Evolutionary conservation across 2,329 filamentous ascomycete species (phyloP), one percentile per base, ranked within the genome.

Genomic region (Colletotrichum acutatum): DNA sequence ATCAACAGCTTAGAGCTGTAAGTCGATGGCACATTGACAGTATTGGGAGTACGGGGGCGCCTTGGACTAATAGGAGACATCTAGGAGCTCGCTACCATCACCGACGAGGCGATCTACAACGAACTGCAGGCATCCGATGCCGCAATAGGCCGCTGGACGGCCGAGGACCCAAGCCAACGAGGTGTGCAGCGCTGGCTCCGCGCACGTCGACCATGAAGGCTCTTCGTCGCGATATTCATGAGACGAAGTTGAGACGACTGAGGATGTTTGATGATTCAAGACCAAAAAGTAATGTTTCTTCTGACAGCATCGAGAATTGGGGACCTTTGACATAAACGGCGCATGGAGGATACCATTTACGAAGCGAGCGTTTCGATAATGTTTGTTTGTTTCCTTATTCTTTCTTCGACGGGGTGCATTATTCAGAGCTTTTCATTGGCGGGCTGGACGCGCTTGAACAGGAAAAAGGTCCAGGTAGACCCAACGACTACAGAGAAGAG

Each of bases 151-250:
- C 89, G 90, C 82, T 92, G 90, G 90, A 90, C 86, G 76, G 85
- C 82, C 75, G 90, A 92, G 78, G 90, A 92, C 78, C 90, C 90
- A 2, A 89, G 86, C 75, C 82, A 91, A 65, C 84, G 87, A 66
- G 83, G 85, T 61, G 87, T 92, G 71, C 85, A 88, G 78, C 86
- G 89, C 80, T 92, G 90, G 90, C 80, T 92, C 65, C 85, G 87
- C 68, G 83, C 84, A 66, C 82, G 84, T 66, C 81, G 78, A 56
- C 71, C 66, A 3, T 71, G 11, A 71, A n/a, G 37, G n/a, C 52
- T 59, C 56, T 57, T 22, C 8, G 16, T 22, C 34, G 24, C n/a
- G 8, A 22, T 14, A 12, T 19, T 5, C 28, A 65, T 46, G 62
- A 57, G 30, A 49, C 12, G 46, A 22, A 19, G 32, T 19, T n/a